Evolutionary conservation across 192 early-diverging fungal species (phyloP), one percentile per base, ranked within the genome.

Genomic region (Coemansia sp.): DNA sequence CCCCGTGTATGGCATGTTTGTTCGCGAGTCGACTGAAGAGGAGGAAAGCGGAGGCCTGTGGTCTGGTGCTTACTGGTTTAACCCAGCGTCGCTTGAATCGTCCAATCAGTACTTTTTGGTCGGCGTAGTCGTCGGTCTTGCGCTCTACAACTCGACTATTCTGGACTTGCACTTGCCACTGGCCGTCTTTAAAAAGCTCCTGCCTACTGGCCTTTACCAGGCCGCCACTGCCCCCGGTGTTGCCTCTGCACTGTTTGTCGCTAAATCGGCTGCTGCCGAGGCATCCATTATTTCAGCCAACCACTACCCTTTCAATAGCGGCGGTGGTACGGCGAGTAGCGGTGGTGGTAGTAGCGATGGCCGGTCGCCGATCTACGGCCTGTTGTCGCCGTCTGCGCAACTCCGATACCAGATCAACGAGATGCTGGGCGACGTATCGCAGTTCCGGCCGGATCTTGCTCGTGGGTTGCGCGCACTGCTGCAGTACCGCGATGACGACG

Each of bases 61-160:
- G 54, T 24, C 14, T 5, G 74, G 70, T 8, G 60, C 84, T 6
- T 89, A 83, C 32, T 92, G 89, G 89, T 92, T 92, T 50, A 92
- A 88, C 50, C 87, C 90, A 15, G 88, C 85, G 3, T 84, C 83
- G 24, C 85, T 90, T 19, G 90, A 90, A 74, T 82, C 87, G 7
- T 80, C 81, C 1, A 87, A 90, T 71, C 88, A 96, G 81, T 98
- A 90, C 70, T 92, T 88, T 43, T 57, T 98, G 48, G 91, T 96
- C 1, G 96, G 96, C 17, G 87, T 93, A 8, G 87, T 98, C 6
- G 86, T 97, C 29, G 96, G 95, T 0, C 60, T 98, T 26, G 94
- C 96, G 19, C 89, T 98, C 26, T 95, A 96, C 67, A 95, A 98
- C 70, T 91, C 90, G 17, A 95, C 88, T 21, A 95, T 98, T 63